Evolutionary conservation across 148 eudicot species (phyloP).

Genomic region (Agrostemma githago): DNA sequence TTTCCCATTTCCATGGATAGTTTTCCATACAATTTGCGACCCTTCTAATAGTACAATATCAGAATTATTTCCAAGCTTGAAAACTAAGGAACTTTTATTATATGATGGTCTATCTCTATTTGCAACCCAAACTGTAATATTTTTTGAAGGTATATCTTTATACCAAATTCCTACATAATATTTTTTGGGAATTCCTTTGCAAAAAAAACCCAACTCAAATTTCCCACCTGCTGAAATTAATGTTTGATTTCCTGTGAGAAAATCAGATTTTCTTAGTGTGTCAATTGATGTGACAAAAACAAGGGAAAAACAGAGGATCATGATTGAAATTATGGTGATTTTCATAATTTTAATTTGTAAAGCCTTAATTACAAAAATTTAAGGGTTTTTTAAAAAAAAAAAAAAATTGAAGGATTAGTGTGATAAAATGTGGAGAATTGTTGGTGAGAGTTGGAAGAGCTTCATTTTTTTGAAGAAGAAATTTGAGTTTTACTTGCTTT

Average conservation of each 20-base stretch:
- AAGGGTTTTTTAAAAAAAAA: too few relatives aligned
- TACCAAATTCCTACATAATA: constrained; percentile 37
- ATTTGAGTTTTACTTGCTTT: constrained; percentile 4
- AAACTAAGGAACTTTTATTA: constrained; percentile 11
- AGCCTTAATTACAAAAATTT: too few relatives aligned
- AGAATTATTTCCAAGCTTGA: constrained; percentile 14
- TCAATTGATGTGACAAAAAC: constrained; percentile 20
- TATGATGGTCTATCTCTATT: constrained; percentile 33
- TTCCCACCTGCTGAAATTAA: constrained; percentile 26
- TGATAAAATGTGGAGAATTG: not conserved
- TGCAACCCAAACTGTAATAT: constrained; percentile 35
- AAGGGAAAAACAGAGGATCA: constrained; percentile 18
- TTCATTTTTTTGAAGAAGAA: constrained; percentile 13
- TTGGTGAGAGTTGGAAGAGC: not conserved
- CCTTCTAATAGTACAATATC: constrained; percentile 20
- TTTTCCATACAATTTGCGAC: not conserved
- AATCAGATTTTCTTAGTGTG: constrained; percentile 27
- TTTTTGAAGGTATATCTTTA: constrained; percentile 21
- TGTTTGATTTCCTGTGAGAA: constrained; percentile 25
- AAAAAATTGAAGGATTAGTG: not conserved
- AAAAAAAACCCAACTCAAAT: constrained; percentile 38
- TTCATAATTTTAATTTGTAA: constrained; percentile 14
- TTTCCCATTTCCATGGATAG: not conserved
- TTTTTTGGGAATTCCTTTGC: constrained; percentile 13
- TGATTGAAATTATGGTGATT: not conserved